phyloP scores from a whole-genome alignment of 202 grass and related monocot species.

The Tripidium arundinaceum region DNA sequence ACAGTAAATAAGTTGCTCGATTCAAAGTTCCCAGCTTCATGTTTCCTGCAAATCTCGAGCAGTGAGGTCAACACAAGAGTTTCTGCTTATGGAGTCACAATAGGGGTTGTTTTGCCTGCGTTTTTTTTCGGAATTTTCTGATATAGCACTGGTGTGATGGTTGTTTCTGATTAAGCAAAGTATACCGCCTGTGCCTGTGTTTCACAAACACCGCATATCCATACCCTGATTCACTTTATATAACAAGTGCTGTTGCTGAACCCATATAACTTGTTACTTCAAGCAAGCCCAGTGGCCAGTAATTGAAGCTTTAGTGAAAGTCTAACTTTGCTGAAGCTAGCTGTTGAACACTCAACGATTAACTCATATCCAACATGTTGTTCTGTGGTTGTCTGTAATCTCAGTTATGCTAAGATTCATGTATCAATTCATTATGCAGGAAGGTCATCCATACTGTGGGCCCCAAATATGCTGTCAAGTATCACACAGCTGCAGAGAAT shows the following conservation, averaged over 20 bases:
- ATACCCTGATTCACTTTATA: background rate
- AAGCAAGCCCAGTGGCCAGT: background rate
- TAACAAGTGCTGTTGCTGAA: background rate
- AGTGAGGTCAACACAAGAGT: background rate
- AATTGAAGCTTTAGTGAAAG: background rate
- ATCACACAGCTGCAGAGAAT: constrained; percentile 93
- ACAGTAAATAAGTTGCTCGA: background rate
- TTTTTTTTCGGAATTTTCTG: background rate
- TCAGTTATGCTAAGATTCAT: constrained; percentile 28
- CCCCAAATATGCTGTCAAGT: constrained; percentile 89
- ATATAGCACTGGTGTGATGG: background rate
- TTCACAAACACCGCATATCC: no score
- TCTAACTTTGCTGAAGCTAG: background rate
- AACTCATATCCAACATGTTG: background rate
- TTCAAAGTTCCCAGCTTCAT: background rate
- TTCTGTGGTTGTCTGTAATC: constrained; percentile 18
- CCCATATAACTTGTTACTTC: background rate
- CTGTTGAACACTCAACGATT: no score
- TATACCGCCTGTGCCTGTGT: no score
- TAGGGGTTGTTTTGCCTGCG: background rate
- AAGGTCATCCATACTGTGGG: constrained; percentile 88
- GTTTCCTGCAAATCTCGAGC: background rate
- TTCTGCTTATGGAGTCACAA: background rate
- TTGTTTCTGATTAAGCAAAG: no score
- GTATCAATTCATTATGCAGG: constrained; percentile 38